Percentiles rank a stretch among this genome's conserved stretches.
These are phyloP conservation scores for Hypsizygus marmoreus DNA, from an alignment of 768 basidiomycete species.

Conservation along the genomic window DNA sequence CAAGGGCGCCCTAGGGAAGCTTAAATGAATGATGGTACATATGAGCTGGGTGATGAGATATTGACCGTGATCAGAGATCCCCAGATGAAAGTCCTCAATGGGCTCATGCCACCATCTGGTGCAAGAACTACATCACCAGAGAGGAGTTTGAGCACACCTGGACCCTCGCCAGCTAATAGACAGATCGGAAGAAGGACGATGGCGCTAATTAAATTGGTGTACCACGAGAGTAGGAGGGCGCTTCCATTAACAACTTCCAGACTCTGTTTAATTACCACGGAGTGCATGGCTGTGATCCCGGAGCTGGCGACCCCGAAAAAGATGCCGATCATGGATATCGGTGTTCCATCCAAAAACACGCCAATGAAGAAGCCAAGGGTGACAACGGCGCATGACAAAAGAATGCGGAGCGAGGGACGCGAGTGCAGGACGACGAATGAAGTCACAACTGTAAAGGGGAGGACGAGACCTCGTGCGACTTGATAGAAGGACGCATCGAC, in stretches of 20 bases:
- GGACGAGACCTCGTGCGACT: conserved; percentile 90
- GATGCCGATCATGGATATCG: conserved; percentile 64
- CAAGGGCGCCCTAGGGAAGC: conserved; percentile 68
- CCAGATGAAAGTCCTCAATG: conserved; percentile 68
- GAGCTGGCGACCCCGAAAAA: conserved; percentile 83
- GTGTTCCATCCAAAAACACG: conserved; percentile 74
- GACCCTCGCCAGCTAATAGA: conserved; percentile 73
- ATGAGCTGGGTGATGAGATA: conserved; percentile 7
- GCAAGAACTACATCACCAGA: conserved; percentile 43
- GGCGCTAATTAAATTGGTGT: conserved; percentile 84
- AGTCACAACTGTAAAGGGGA: conserved; percentile 91
- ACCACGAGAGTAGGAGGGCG: conserved; percentile 87
- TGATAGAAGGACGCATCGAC: conserved; percentile 96
- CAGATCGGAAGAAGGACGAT: conserved; percentile 72
- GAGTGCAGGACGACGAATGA: conserved; percentile 78
- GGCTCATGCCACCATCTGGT: conserved; percentile 41
- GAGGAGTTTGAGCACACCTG: conserved; percentile 62
- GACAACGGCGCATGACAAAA: conserved; percentile 77
- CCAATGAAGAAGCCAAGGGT: conserved; percentile 92
- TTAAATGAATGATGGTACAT: background rate
- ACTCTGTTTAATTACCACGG: conserved; percentile 91
- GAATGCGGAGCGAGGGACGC: conserved; percentile 74
- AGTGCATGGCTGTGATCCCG: conserved; percentile 86
- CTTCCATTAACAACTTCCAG: conserved; percentile 80
- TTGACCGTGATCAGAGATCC: conserved; percentile 80